Percentiles rank a stretch among this genome's conserved stretches.
These are phyloP conservation scores for Coemansia sp. DNA, from an alignment of 192 early-diverging fungal species.

Conservation along the genomic window DNA sequence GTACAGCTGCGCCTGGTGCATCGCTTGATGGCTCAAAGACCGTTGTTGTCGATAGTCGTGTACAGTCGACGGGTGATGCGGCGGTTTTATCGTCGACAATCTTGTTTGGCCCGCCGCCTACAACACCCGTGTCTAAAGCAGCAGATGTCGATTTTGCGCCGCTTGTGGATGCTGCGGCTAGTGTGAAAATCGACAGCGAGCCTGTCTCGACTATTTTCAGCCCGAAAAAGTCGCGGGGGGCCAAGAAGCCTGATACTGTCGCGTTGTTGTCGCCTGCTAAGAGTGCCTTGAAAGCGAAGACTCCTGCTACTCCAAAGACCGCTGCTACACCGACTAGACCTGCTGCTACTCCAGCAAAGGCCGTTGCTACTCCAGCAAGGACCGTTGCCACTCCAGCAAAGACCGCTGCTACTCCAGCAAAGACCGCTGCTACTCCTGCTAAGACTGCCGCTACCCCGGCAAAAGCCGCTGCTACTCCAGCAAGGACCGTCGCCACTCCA, in stretches of 20 bases:
- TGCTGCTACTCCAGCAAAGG: neutral
- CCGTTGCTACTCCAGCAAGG: neutral
- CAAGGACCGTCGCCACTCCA: neutral
- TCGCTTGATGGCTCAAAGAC: constrained; percentile 28
- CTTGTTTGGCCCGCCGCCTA: constrained; percentile 19
- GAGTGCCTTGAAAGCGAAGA: neutral
- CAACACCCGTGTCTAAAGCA: neutral
- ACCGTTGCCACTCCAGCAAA: neutral
- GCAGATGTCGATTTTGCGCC: constrained; percentile 14
- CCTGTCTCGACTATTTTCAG: neutral
- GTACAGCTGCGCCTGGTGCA: constrained; percentile 12
- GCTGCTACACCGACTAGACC: neutral
- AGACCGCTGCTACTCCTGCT: neutral
- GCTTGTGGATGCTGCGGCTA: neutral
- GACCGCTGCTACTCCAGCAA: neutral
- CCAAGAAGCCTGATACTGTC: neutral
- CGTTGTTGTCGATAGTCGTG: constrained; percentile 6
- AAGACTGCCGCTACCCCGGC: neutral
- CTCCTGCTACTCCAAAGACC: neutral
- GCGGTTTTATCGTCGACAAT: constrained; percentile 14
- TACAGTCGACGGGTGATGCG: neutral
- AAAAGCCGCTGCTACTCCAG: neutral
- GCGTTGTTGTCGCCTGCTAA: neutral
- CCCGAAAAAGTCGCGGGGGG: neutral
- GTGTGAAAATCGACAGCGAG: neutral